A percentile compares a stretch with the other conserved stretches of the same genome.
These are phyloP conservation scores for Penicillium subrubescens DNA, from an alignment of 495 filamentous ascomycete genomes.

Conservation along the genomic window DNA sequence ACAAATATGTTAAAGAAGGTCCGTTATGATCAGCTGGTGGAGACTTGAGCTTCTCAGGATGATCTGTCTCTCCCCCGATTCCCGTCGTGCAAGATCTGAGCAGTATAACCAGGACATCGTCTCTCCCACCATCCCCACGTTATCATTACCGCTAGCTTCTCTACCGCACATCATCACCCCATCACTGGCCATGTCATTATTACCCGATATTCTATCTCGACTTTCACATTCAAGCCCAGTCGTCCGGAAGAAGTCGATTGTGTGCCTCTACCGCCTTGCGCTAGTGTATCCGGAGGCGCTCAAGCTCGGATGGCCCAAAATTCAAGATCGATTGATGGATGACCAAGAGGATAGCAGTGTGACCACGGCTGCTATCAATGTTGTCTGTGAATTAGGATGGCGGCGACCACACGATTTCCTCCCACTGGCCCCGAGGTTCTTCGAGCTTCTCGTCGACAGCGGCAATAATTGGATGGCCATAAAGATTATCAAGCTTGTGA, in stretches of 20 bases:
- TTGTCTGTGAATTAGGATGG: slow-evolving; percentile 95
- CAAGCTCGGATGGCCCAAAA: slow-evolving; percentile 91
- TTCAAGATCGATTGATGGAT: slow-evolving; percentile 92
- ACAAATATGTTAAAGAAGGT: slow-evolving; percentile 98
- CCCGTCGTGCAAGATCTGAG: slow-evolving; percentile 13
- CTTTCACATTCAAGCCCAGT: slow-evolving; percentile 79
- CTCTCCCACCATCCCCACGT: slow-evolving; percentile 69
- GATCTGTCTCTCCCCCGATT: neutral
- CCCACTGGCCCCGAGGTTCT: slow-evolving; percentile 85
- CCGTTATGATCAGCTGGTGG: neutral
- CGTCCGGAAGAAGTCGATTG: slow-evolving; percentile 92
- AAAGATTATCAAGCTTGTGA: slow-evolving; percentile 93
- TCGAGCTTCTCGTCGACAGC: slow-evolving; percentile 87
- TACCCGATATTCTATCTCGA: slow-evolving; percentile 82
- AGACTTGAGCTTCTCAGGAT: neutral
- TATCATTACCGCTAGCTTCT: slow-evolving; percentile 81
- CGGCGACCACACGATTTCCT: slow-evolving; percentile 91
- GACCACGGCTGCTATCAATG: slow-evolving; percentile 92
- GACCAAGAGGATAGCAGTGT: slow-evolving; percentile 88
- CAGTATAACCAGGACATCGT: slow-evolving; percentile 66
- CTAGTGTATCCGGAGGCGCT: slow-evolving; percentile 94
- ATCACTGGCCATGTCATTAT: slow-evolving; percentile 83
- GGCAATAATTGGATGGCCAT: slow-evolving; percentile 99
- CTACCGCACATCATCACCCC: slow-evolving; percentile 91
- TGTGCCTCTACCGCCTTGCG: slow-evolving; percentile 88